Evolutionary conservation across 371 early-diverging fungal species (phyloP), one percentile per base, ranked within the genome.

Genomic region (Syncephalastrum contaminatum): DNA sequence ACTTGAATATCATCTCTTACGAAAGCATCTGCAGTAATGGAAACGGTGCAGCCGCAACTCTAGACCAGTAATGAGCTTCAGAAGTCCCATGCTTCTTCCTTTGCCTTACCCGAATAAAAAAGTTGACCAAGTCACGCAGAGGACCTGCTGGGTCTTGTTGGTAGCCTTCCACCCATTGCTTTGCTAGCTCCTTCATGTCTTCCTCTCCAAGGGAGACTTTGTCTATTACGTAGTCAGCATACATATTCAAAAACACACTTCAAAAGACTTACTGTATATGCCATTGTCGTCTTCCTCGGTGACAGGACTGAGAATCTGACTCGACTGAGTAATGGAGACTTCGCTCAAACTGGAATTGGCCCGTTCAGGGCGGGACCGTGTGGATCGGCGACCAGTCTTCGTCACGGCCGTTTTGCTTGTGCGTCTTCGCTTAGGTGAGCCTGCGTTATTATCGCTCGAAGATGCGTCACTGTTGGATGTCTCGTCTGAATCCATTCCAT

Each of bases 91-190:
- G 18, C 43, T 22, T 12, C 12, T 21, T 36, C 54, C n/a, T 7
- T 2, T 5, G 2, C 4, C 64, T 44, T 69, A 86, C 88, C 53
- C 83, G 69, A 54, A 88, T 77, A 25, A 86, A 53, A 59, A 88
- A 82, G 58, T 86, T 86, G 44, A 90, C 64, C 25, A 90, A 46
- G 2, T 81, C 68, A 27, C 64, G 69, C 58, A 88, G 57, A 30
- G 75, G 71, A 27, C 41, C 45, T 3, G 40, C 21, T 30, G 70
- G 61, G 8, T 71, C 63, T 3, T 15, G 16, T 15, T 67, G 48
- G 25, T 72, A 75, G 13, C 62, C 16, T 13, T 51, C 48, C 10
- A 67, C 48, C 73, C 73, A 75, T 4, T 48, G 50, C 16, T 53
- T 27, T 5, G 64, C 69, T 4, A 73, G 19, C 2, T 59, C 62